Percentiles rank a stretch among this genome's conserved stretches.
These are phyloP conservation scores for Recurvomyces mirabilis DNA, from an alignment of 495 filamentous ascomycete species.

Conservation along the genomic window DNA sequence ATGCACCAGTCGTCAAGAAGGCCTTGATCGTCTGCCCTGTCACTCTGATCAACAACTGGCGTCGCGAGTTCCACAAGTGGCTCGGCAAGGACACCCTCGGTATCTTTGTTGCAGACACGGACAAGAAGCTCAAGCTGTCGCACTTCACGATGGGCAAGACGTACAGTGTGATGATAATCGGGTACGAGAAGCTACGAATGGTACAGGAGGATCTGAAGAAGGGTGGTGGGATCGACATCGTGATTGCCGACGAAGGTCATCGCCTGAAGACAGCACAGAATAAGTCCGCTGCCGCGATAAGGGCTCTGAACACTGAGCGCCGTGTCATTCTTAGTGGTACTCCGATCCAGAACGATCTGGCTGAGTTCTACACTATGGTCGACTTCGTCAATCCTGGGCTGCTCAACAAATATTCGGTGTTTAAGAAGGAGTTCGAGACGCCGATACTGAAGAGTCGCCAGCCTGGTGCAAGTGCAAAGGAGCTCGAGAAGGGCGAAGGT, in stretches of 20 bases:
- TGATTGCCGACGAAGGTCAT: slow-evolving; percentile 75
- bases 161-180: slow-evolving; percentile 73
- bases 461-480: slow-evolving; percentile 53
- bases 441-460: slow-evolving; percentile 65
- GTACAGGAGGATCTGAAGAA: slow-evolving; percentile 58
- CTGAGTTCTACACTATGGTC: slow-evolving; percentile 68
- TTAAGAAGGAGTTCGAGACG: slow-evolving; percentile 60
- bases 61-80: slow-evolving; percentile 72
- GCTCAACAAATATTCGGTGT: slow-evolving; percentile 54
- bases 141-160: slow-evolving; percentile 68
- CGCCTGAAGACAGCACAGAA: slow-evolving; percentile 73
- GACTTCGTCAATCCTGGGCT: slow-evolving; percentile 72
- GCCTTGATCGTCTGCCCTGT: slow-evolving; percentile 74
- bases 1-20: slow-evolving; percentile 56
- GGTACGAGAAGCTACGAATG: slow-evolving; percentile 65
- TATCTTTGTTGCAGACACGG: slow-evolving; percentile 55
- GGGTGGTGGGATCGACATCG: slow-evolving; percentile 58
- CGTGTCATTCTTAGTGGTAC: slow-evolving; percentile 66
- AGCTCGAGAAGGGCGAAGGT: slow-evolving; percentile 63
- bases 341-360: slow-evolving; percentile 70
- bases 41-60: slow-evolving; percentile 70
- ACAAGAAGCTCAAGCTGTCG: slow-evolving; percentile 43
- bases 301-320: slow-evolving; percentile 54
- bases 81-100: slow-evolving; percentile 67
- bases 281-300: slow-evolving; percentile 66